These are phyloP conservation scores for Fraxinus greggii DNA, from an alignment of 305 asterid genomes.

Conservation along the genomic window DNA sequence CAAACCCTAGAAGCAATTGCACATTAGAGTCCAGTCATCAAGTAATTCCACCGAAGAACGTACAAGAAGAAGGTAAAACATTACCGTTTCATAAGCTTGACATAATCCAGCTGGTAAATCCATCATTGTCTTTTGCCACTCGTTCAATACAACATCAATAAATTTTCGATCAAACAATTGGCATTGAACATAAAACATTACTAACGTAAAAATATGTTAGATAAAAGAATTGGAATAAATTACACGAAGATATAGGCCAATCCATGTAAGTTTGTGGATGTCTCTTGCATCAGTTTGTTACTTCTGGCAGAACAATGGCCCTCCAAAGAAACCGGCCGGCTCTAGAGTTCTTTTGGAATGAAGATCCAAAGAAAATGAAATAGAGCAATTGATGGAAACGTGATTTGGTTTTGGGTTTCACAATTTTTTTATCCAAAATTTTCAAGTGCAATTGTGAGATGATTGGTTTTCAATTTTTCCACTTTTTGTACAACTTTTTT, in stretches of 20 bases:
- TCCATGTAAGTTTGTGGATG: background rate
- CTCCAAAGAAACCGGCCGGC: no score
- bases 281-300: slow-evolving; percentile 31
- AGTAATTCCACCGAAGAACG: slow-evolving; percentile 13
- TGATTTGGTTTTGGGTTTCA: no score
- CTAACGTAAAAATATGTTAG: slow-evolving; percentile 5
- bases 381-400: no score
- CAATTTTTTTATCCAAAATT: no score
- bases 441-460: no score
- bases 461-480: no score
- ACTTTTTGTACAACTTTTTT: no score
- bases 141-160: slow-evolving; percentile 86
- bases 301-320: slow-evolving; percentile 68
- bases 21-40: slow-evolving; percentile 28
- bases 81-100: slow-evolving; percentile 97
- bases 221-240: background rate
- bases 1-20: slow-evolving; percentile 62
- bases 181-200: slow-evolving; percentile 23
- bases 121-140: slow-evolving; percentile 97
- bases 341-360: no score
- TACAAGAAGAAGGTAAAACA: slow-evolving; percentile 9
- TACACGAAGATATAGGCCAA: background rate
- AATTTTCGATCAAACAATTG: slow-evolving; percentile 90
- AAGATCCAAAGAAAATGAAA: no score
- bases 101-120: slow-evolving; percentile 97